Evolutionary conservation across 140 eudicot species (phyloP).

Genomic region (Artemisia princeps): DNA sequence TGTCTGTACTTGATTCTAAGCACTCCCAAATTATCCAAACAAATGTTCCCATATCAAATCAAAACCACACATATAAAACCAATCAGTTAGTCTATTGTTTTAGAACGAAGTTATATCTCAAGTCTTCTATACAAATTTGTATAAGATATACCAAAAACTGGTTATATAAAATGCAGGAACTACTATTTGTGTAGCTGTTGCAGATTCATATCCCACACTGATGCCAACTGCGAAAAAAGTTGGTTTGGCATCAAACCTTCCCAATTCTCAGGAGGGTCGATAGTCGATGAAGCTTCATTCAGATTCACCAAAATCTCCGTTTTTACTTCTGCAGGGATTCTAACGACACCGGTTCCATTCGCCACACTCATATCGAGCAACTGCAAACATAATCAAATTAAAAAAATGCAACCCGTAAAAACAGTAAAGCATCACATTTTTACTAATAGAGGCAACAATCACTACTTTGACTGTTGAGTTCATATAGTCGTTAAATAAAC

Average conservation of each 20-base stretch:
- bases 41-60: too few species aligned
- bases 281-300: constrained; percentile 49
- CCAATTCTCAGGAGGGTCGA: constrained; percentile 73
- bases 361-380: constrained; percentile 47
- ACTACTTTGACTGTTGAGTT: too few species aligned
- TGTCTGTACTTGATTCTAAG: too few species aligned
- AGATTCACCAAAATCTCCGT: constrained; percentile 57
- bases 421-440: not conserved
- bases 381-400: constrained; percentile 33
- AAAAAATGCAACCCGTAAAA: not conserved
- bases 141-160: constrained; percentile 3
- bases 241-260: constrained; percentile 74
- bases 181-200: constrained; percentile 44
- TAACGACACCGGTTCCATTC: constrained; percentile 53
- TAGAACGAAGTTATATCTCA: not conserved
- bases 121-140: constrained; percentile 19
- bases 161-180: not conserved
- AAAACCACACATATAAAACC: not conserved
- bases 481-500: too few species aligned
- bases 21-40: too few species aligned
- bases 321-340: constrained; percentile 51
- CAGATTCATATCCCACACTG: constrained; percentile 66
- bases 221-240: constrained; percentile 62
- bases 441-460: too few species aligned
- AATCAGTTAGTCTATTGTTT: constrained; percentile 12